Evolutionary conservation across 2,329 filamentous ascomycete genomes (phyloP).

Genomic region (Ustilaginoidea virens): DNA sequence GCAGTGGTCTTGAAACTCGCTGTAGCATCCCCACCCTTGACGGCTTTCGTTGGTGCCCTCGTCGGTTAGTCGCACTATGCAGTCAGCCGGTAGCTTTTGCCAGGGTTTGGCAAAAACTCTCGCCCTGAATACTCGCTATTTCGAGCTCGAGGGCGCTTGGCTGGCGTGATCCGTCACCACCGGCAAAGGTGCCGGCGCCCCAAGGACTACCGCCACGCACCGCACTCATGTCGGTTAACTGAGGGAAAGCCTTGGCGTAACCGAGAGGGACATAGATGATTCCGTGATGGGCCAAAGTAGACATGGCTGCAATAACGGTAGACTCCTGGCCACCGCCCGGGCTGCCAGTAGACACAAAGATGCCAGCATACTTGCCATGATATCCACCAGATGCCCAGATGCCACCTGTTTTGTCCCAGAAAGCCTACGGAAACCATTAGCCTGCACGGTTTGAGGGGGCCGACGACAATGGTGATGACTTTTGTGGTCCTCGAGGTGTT

Average conservation of each 20-base stretch:
- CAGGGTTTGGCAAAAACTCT: conserved; percentile 66
- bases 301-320: conserved; percentile 67
- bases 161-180: conserved; percentile 66
- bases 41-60: no score
- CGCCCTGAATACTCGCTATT: conserved; percentile 70
- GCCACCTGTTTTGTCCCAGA: conserved; percentile 80
- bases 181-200: conserved; percentile 86
- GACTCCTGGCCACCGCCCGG: conserved; percentile 85
- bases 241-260: conserved; percentile 64
- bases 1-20: no score
- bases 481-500: background rate
- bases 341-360: conserved; percentile 81
- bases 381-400: conserved; percentile 68
- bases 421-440: no score
- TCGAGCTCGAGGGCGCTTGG: conserved; percentile 61
- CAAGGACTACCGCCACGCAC: conserved; percentile 78
- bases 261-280: conserved; percentile 94
- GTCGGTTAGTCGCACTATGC: no score
- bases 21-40: no score
- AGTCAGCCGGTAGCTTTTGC: conserved; percentile 65
- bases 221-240: conserved; percentile 58
- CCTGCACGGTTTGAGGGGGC: no score
- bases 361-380: conserved; percentile 76
- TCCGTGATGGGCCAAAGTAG: conserved; percentile 82
- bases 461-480: no score